Percentiles rank a stretch among this genome's conserved stretches.
These are phyloP conservation scores for Pythium pectinolyticum DNA, from an alignment of 352 stramenopile genomes.

Conservation along the genomic window DNA sequence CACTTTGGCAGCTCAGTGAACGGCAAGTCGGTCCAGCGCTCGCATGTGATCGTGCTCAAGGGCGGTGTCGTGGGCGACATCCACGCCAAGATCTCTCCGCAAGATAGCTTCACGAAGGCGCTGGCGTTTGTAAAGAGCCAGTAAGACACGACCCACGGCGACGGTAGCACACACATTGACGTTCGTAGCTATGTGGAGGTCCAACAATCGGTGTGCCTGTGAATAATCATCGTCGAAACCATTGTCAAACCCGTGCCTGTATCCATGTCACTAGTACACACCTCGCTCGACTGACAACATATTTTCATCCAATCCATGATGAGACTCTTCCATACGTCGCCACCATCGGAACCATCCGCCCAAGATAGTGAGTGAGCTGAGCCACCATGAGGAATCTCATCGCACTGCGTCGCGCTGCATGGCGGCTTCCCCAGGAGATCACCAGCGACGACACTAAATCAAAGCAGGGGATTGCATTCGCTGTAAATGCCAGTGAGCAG, in stretches of 20 bases:
- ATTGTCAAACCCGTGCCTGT: background rate
- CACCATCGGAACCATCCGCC: background rate
- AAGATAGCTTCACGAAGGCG: constrained; percentile 80
- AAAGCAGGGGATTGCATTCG: constrained; percentile 22
- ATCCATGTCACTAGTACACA: background rate
- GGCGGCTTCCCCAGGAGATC: constrained; percentile 29
- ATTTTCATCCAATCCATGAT: constrained; percentile 16
- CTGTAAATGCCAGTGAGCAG: constrained; percentile 36
- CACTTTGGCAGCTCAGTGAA: constrained; percentile 78
- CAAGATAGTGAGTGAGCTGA: background rate
- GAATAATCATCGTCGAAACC: background rate
- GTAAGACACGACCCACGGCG: background rate
- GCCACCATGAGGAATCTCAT: constrained; percentile 60
- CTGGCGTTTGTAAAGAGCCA: constrained; percentile 61
- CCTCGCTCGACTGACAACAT: background rate
- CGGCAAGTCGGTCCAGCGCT: constrained; percentile 68
- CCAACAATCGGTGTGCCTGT: constrained; percentile 1
- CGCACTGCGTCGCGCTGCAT: constrained; percentile 44
- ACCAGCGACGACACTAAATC: background rate
- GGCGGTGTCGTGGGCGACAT: constrained; percentile 76
- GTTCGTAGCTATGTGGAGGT: constrained; percentile 5
- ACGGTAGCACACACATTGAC: too few relatives aligned
- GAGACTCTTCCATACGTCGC: background rate
- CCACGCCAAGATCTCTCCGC: constrained; percentile 65
- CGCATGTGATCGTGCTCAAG: constrained; percentile 82